phyloP scores from a whole-genome alignment of 2,329 filamentous ascomycete genomes.

The Raffaelea ambrosiae region DNA sequence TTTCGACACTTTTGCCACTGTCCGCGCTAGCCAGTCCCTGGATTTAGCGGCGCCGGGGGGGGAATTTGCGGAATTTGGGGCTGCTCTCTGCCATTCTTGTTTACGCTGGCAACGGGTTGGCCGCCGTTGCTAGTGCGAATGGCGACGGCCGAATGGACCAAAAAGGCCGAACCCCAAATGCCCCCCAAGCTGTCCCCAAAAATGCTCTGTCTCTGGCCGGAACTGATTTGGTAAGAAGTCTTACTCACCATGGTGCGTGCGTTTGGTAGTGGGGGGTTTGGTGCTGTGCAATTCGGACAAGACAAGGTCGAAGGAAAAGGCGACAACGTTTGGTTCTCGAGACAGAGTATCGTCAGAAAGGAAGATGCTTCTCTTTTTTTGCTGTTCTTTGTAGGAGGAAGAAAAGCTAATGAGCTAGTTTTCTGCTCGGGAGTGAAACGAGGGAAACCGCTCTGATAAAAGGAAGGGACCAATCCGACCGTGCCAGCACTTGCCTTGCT shows the following conservation, averaged over 20 bases:
- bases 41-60: no score
- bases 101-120: constrained; percentile 4
- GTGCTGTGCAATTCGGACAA: neutral
- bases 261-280: neutral
- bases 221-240: no score
- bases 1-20: no score
- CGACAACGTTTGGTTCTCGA: no score
- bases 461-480: neutral
- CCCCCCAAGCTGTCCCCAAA: no score
- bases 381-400: neutral
- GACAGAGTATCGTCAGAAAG: no score
- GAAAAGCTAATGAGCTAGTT: neutral
- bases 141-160: no score
- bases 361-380: no score
- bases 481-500: no score
- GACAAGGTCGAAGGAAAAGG: neutral
- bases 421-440: neutral
- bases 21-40: neutral
- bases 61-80: neutral
- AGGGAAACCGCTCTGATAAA: neutral
- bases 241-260: constrained; percentile 6
- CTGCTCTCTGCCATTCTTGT: constrained; percentile 1
- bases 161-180: no score
- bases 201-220: no score
- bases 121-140: constrained; percentile 1